Conservation (phyloP, 2,329 filamentous ascomycete genomes). For the Claviceps humidiphila region DNA sequence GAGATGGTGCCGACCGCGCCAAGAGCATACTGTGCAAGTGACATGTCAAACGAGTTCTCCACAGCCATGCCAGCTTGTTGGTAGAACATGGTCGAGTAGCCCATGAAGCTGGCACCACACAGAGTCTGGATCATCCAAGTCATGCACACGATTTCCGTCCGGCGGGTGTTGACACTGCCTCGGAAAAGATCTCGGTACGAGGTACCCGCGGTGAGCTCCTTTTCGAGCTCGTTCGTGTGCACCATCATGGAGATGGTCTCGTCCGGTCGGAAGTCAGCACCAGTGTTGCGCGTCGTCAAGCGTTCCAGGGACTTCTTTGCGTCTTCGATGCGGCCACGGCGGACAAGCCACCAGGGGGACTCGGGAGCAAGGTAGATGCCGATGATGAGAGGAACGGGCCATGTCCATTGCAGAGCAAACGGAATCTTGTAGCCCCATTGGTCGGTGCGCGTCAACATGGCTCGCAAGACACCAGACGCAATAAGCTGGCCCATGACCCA, state of each 20-base stretch:
- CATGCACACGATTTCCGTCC: conserved; percentile 32
- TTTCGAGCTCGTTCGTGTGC: conserved; percentile 36
- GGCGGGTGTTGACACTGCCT: conserved; percentile 26
- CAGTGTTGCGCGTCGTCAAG: conserved; percentile 25
- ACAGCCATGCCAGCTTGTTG: conserved; percentile 27
- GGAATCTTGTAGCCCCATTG: conserved; percentile 35
- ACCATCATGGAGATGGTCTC: conserved; percentile 37
- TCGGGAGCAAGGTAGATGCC: conserved; percentile 32
- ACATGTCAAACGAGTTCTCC: conserved; percentile 25
- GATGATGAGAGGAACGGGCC: conserved; percentile 30
- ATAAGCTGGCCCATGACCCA: conserved; percentile 37
- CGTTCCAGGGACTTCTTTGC: conserved; percentile 25
- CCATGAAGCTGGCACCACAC: conserved; percentile 32
- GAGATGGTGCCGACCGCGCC: conserved; percentile 30
- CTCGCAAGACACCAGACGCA: conserved; percentile 28
- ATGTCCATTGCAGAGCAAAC: conserved; percentile 36
- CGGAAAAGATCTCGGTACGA: conserved; percentile 35
- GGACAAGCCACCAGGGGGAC: conserved; percentile 37
- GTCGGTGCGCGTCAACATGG: conserved; percentile 21
- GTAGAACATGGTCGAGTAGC: conserved; percentile 44
- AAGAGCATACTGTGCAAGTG: conserved; percentile 29
- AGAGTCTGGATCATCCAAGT: conserved; percentile 29
- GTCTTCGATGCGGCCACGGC: conserved; percentile 24
- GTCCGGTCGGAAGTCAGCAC: conserved; percentile 23
- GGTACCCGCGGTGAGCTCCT: conserved; percentile 24